Base-by-base conservation (phyloP, 192 early-diverging fungal species). In the Backusella westeae region DNA sequence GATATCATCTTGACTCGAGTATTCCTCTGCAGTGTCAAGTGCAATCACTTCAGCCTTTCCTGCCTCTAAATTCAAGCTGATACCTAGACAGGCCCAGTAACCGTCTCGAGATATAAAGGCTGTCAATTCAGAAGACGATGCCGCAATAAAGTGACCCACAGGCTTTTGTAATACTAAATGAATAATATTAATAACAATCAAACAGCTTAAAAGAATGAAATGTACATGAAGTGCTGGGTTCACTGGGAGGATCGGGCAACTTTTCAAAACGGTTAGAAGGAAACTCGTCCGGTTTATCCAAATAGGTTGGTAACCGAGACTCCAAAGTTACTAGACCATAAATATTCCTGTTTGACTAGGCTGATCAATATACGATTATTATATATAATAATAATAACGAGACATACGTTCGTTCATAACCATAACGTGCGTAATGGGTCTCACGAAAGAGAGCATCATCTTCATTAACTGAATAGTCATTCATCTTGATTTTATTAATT, bases 41-140 rank as follows among this genome's bases (percentile, higher is more conserved):
- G 82, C 74, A 49, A 83, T 80, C 10, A 83, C 72, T 73, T 83
- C 78, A 6, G 77, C 70, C 71, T 83, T 83, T 77, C 82, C 82
- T 67, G 78, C 77, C 67, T 79, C 77, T 35, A 80, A 66, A 5
- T 66, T 76, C 34, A 83, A 41, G 34, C 36, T 70, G 34, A 83
- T 74, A 29, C 75, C 77, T 9, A 83, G n/a, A 26, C 68, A 77
- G 21, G 66, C 79, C 82, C 82, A 83, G 32, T 83, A 79, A 5
- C 82, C 82, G 38, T 83, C 72, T 14, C 68, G 38, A 1, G 82
- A 72, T 38, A 83, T 44, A 53, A 83, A 77, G 17, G 71, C 78
- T 23, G 75, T 83, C 0, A 83, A 65, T 66, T 83, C 82, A 19
- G 77, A 73, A 56, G 82, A 72, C 4, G 82, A 83, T 5, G 75